Evolutionary conservation across 352 stramenopile genomes (phyloP), one percentile per base, ranked within the genome.

Genomic region (Globisporangium acanthophoron): DNA sequence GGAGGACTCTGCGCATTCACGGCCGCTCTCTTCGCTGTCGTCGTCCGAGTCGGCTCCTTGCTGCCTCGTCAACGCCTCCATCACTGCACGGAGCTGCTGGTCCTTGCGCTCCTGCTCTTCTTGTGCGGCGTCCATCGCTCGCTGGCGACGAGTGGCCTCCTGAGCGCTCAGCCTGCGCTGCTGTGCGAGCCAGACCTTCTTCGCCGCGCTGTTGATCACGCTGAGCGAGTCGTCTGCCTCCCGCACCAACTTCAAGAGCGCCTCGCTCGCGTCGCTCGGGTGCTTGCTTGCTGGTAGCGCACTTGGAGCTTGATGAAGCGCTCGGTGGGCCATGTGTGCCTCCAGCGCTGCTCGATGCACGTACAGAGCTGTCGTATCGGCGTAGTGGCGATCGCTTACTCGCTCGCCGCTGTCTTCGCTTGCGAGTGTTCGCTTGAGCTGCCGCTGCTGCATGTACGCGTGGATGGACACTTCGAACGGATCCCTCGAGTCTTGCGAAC

Each of bases 191-290:
- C 75, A 88, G 13, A 85, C n/a, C 21, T 68, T 68, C 45, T 74
- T 73, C 20, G 81, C 81, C 29, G 68, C 63, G 31, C 73, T 61
- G 21, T 89, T 70, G 46, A 91, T 71, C 9, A 91, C 78, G 57
- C 78, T 91, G 8, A 91, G 69, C n/a, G 80, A 88, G 56, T 89
- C 81, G 31, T 91, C 79, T 3, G 73, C 74, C 41, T 85, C 76
- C 31, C 68, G 58, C 20, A 89, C 70, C 5, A 91, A 58, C 20
- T 62, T 59, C 24, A 80, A 48, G 3, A 91, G 66, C 20, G 49
- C 60, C 47, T 68, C 67, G 20, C 71, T 59, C 20, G 59, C 39
- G 6, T 52, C 35, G 15, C 0, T 48, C 11, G 20, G 20, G 44
- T 9, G 37, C 3, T 21, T 50, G 31, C 45, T 47, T 39, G 35